Conservation (phyloP, 2,329 filamentous ascomycete species). For the Botryotinia calthae region DNA sequence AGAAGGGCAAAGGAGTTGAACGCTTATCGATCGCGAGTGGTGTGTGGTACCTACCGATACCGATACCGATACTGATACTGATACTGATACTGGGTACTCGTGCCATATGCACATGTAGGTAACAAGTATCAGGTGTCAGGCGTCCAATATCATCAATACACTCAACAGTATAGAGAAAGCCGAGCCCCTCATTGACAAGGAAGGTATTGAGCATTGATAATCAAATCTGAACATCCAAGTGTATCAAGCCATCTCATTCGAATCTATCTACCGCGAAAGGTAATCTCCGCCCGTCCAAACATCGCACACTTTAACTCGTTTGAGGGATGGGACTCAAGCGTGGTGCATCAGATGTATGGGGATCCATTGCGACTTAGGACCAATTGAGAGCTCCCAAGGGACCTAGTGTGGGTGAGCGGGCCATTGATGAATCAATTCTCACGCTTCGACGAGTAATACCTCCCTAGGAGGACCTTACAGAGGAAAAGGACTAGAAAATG, state of each 20-base stretch:
- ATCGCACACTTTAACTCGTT: not conserved
- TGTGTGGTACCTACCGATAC: not conserved
- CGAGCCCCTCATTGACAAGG: not conserved
- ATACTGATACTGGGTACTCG: no score
- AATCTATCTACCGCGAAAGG: not conserved
- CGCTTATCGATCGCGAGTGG: not conserved
- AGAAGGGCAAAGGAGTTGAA: not conserved
- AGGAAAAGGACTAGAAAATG: not conserved
- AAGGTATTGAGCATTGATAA: not conserved
- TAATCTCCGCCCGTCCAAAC: not conserved
- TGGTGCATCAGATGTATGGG: not conserved
- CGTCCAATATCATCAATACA: not conserved
- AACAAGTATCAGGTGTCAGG: not conserved
- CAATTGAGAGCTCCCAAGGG: not conserved
- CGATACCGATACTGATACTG: not conserved
- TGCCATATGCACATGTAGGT: not conserved
- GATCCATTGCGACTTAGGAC: not conserved
- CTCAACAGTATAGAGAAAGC: not conserved
- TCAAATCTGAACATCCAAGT: not conserved
- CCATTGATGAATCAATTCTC: not conserved
- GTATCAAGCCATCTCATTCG: not conserved
- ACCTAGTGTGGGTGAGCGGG: not conserved
- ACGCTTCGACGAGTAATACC: not conserved
- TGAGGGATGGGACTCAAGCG: not conserved
- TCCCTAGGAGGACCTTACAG: not conserved